These are phyloP conservation scores for Bipolaris sorokiniana DNA, from an alignment of 2,329 filamentous ascomycete species.

Conservation along the genomic window DNA sequence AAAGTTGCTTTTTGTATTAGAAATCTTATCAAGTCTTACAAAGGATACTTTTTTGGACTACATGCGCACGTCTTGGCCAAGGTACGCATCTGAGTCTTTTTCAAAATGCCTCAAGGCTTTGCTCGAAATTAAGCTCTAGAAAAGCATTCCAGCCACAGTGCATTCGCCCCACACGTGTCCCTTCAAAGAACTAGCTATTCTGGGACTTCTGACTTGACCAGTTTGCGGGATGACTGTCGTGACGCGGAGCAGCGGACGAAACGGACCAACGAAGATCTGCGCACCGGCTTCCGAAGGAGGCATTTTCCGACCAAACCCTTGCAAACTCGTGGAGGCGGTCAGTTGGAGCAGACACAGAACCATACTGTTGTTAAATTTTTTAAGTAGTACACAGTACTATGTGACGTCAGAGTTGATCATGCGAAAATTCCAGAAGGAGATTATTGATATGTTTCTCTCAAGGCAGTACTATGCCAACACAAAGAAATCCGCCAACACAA, in stretches of 20 bases:
- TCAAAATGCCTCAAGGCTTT: neutral
- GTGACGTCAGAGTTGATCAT: neutral
- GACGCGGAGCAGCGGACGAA: conserved; percentile 6
- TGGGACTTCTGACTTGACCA: conserved; percentile 1
- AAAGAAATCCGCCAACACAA: no score
- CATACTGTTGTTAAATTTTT: neutral
- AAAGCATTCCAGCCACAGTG: neutral
- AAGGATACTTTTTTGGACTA: neutral
- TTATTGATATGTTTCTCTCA: no score
- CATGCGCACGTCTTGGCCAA: neutral
- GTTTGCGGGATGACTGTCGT: neutral
- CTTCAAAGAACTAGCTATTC: conserved; percentile 11
- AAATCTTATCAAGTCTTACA: no score
- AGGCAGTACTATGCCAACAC: no score
- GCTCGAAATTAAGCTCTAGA: conserved; percentile 2
- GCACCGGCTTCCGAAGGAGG: neutral
- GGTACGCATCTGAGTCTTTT: neutral
- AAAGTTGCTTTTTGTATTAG: no score
- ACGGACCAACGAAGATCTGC: neutral
- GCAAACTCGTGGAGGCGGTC: neutral
- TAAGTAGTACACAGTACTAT: neutral
- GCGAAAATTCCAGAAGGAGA: no score
- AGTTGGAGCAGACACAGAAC: neutral
- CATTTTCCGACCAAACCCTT: neutral
- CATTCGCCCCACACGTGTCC: conserved; percentile 17